phyloP scores from a whole-genome alignment of 306 rosid species.

The Datisca glomerata region DNA sequence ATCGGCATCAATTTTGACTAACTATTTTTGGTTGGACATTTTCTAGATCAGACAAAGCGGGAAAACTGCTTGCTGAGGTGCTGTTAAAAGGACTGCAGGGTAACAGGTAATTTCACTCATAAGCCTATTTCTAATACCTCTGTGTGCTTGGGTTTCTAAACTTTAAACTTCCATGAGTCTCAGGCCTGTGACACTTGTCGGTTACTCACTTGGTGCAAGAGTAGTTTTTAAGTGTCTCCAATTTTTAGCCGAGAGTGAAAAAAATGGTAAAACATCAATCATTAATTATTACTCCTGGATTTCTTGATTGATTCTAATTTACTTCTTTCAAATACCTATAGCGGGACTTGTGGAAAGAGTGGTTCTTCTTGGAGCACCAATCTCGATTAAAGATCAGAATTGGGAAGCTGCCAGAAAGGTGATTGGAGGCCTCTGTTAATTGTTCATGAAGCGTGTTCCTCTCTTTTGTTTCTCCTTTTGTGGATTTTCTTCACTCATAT shows the following conservation, averaged over 20 bases:
- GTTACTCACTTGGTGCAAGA: slow-evolving; percentile 43
- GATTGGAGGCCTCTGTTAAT: too few relatives aligned
- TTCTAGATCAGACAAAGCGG: slow-evolving; percentile 49
- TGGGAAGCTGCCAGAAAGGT: slow-evolving; percentile 47
- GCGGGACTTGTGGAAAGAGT: slow-evolving; percentile 41
- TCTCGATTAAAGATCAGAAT: slow-evolving; percentile 34
- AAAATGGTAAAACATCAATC: slow-evolving; percentile 16
- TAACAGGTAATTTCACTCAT: slow-evolving; percentile 21
- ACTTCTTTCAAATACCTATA: slow-evolving; percentile 9
- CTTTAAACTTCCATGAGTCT: slow-evolving; percentile 3
- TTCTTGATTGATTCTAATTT: slow-evolving; percentile 3
- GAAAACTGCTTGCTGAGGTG: slow-evolving; percentile 35
- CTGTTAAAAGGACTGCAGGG: slow-evolving; percentile 36
- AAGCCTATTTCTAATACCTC: background rate
- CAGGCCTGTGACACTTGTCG: slow-evolving; percentile 49
- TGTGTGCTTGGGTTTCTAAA: background rate
- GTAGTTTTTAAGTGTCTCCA: slow-evolving; percentile 36
- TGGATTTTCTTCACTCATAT: background rate
- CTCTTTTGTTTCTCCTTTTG: background rate
- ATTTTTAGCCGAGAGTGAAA: slow-evolving; percentile 27
- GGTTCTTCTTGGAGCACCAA: slow-evolving; percentile 41
- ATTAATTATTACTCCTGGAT: slow-evolving; percentile 1
- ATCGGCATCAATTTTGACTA: background rate
- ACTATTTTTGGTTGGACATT: background rate
- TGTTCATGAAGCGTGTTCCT: background rate